Conservation (phyloP, 106 monocot species). For the Dioscorea alata region DNA sequence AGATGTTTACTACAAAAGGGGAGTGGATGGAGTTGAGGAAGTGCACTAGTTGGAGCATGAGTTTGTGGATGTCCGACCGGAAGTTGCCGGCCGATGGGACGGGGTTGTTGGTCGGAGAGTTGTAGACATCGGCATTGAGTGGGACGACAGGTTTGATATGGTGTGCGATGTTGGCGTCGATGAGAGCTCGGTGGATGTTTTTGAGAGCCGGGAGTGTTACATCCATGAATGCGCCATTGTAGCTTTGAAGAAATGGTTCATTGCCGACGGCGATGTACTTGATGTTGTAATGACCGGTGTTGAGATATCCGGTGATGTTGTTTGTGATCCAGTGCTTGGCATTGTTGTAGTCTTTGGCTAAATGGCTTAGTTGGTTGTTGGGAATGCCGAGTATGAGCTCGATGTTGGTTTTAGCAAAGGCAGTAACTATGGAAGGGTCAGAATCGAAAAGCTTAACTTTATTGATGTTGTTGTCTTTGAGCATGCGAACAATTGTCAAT, state of each 20-base stretch:
- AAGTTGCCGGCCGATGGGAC: slow-evolving; percentile 46
- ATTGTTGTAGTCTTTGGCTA: neutral
- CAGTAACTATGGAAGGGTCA: slow-evolving; percentile 16
- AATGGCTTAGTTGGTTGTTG: slow-evolving; percentile 19
- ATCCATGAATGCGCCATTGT: slow-evolving; percentile 18
- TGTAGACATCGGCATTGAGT: slow-evolving; percentile 39
- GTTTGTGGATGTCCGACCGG: slow-evolving; percentile 37
- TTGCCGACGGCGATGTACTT: slow-evolving; percentile 48
- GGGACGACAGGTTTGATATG: slow-evolving; percentile 28
- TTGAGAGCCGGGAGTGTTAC: slow-evolving; percentile 27
- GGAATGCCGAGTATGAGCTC: slow-evolving; percentile 40
- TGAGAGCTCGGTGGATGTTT: slow-evolving; percentile 33
- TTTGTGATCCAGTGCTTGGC: slow-evolving; percentile 24
- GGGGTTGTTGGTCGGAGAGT: slow-evolving; percentile 11
- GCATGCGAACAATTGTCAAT: slow-evolving; percentile 27
- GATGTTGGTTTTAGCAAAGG: slow-evolving; percentile 24
- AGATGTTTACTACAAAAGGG: slow-evolving; percentile 62
- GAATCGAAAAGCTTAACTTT: slow-evolving; percentile 45
- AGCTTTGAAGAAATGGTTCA: slow-evolving; percentile 41
- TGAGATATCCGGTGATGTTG: slow-evolving; percentile 17
- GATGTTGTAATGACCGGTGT: slow-evolving; percentile 20
- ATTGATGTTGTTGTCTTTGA: slow-evolving; percentile 23
- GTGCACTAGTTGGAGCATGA: slow-evolving; percentile 36
- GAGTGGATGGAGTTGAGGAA: slow-evolving; percentile 32
- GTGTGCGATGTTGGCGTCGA: slow-evolving; percentile 16